Base-by-base conservation (phyloP, 352 stramenopile genomes). In the Globisporangium nodosum region DNA sequence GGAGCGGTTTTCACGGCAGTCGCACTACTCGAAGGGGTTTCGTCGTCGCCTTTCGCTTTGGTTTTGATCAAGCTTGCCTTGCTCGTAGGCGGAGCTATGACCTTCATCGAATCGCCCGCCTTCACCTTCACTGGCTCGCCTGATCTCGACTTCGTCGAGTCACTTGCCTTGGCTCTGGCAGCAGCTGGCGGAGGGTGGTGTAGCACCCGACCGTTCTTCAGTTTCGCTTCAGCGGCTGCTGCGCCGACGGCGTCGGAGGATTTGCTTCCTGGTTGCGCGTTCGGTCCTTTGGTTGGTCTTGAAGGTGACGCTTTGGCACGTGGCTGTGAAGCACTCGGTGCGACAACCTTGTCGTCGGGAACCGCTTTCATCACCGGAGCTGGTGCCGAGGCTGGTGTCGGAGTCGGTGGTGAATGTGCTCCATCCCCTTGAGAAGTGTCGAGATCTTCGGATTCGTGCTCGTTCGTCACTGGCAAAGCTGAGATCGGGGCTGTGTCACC, bases 131-230 rank as follows among this genome's bases (percentile, higher is more conserved):
- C 20, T 8, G 45, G 45, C 12, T 49, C 45, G 0, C 11, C n/a
- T 37, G 52, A n/a, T 47, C 46, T 63, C n/a, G 46, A 30, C 54
- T 63, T 63, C 3, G 39, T 31, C 7, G 45, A 46, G 27, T 60
- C 52, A 15, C 40, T 54, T 24, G 54, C 18, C 11, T 50, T 58
- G 27, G 27, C 15, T 53, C 31, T 55, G 6, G 20, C 33, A 1
- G 37, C 13, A 33, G n/a, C 12, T 2, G n/a, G 6, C 9, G 59
- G 15, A 15, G 46, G 16, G 12, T 30, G 49, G 12, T 9, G 31
- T 9, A 9, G 24, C 3, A 40, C 48, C 8, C 40, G 57, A 7
- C 40, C 42, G 15, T 63, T 54, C 33, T 58, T 57, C 5, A 15
- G 16, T 5, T 63, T 63, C 0, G 15, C n/a, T 1, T 53, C 49